These are phyloP conservation scores for Pharus latifolius DNA, from an alignment of 176 grass and related monocot genomes.

Conservation along the genomic window DNA sequence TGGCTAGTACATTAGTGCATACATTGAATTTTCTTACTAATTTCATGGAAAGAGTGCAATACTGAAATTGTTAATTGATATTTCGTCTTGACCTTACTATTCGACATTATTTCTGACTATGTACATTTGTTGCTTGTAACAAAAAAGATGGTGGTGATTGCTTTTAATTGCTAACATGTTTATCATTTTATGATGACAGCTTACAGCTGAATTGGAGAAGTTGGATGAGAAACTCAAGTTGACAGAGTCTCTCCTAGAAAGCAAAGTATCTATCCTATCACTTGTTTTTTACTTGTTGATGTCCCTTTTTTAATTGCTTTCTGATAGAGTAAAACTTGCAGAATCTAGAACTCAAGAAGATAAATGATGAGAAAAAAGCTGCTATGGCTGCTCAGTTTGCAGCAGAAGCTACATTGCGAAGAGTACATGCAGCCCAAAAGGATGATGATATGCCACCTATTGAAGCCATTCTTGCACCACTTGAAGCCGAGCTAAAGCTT, in stretches of 20 bases:
- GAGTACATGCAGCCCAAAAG: conserved; percentile 90
- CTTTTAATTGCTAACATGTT: background rate
- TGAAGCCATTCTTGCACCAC: conserved; percentile 96
- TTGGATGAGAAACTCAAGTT: conserved; percentile 73
- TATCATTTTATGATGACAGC: conserved; percentile 28
- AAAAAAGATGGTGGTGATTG: too few relatives aligned
- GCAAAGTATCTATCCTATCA: conserved; percentile 41
- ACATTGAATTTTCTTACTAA: too few relatives aligned
- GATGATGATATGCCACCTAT: conserved; percentile 98
- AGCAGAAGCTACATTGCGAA: conserved; percentile 83
- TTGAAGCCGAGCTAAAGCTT: conserved; percentile 93
- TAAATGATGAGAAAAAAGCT: conserved; percentile 92
- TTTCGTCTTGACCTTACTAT: too few relatives aligned
- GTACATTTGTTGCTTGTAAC: too few relatives aligned
- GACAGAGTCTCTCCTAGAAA: conserved; percentile 71
- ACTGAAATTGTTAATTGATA: too few relatives aligned
- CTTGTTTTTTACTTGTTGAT: conserved; percentile 2
- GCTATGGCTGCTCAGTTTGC: conserved; percentile 90
- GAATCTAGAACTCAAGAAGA: conserved; percentile 96
- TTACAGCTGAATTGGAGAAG: conserved; percentile 60
- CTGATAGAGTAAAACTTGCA: conserved; percentile 24
- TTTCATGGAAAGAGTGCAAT: too few relatives aligned
- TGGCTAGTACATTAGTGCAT: too few relatives aligned
- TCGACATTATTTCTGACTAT: too few relatives aligned
- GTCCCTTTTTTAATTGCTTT: background rate